These are phyloP conservation scores for Cyberlindnera euphorbiiphila DNA, from an alignment of 805 yeast genomes.

Conservation along the genomic window DNA sequence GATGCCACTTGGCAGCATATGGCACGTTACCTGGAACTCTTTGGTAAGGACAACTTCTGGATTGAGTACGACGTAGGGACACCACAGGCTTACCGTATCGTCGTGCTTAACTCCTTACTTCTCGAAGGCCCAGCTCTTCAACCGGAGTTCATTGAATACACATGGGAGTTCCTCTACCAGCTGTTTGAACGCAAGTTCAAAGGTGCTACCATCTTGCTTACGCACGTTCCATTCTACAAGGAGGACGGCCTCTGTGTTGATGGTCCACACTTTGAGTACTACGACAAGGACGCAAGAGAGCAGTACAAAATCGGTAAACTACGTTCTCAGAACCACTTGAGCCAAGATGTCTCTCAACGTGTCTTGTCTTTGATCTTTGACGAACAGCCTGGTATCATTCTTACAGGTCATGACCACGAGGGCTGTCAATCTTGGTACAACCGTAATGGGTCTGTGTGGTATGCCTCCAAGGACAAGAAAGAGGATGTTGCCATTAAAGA, in stretches of 20 bases:
- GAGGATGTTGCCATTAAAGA: slow-evolving; percentile 52
- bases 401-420: slow-evolving; percentile 95
- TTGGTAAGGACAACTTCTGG: slow-evolving; percentile 85
- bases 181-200: slow-evolving; percentile 51
- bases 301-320: slow-evolving; percentile 68
- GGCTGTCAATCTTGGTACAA: slow-evolving; percentile 80
- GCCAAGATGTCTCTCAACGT: slow-evolving; percentile 58
- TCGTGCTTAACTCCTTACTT: slow-evolving; percentile 79
- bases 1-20: slow-evolving; percentile 92
- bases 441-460: slow-evolving; percentile 48
- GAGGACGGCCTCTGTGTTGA: slow-evolving; percentile 79
- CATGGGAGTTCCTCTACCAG: slow-evolving; percentile 70
- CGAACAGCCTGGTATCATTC: slow-evolving; percentile 67
- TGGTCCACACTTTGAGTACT: slow-evolving; percentile 70
- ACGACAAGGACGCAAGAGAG: slow-evolving; percentile 50
- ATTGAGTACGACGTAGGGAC: slow-evolving; percentile 62
- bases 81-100: slow-evolving; percentile 77
- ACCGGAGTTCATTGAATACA: slow-evolving; percentile 58
- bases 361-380: slow-evolving; percentile 71
- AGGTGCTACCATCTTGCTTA: slow-evolving; percentile 79
- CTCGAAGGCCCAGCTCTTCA: slow-evolving; percentile 90
- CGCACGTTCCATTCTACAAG: slow-evolving; percentile 89
- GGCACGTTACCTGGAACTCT: slow-evolving; percentile 67
- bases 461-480: slow-evolving; percentile 43
- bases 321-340: slow-evolving; percentile 83